Base-by-base conservation (phyloP, 2,329 filamentous ascomycete genomes). In the Aureobasidium vineae region DNA sequence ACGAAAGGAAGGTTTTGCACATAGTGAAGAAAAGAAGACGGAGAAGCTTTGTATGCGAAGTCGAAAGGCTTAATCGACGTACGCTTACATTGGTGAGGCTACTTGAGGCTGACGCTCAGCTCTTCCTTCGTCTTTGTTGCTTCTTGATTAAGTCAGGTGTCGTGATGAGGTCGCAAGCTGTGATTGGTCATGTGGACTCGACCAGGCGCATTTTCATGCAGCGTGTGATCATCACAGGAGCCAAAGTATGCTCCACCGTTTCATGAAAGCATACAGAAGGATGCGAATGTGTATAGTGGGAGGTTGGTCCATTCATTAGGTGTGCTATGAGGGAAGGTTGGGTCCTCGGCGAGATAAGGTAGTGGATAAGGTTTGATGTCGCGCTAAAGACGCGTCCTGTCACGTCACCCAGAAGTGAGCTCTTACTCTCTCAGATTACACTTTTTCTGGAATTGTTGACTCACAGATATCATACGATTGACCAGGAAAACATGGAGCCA, bases 141-240 rank as follows among this genome's bases (percentile, higher is more conserved):
- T 47, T 47, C 16, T 21, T 45, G 28, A 16, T 47, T 36, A 38
- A 36, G 28, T 54, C 50, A 65, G 50, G 49, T 65, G 50, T 50
- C 50, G 61, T 65, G 61, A 56, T 38, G 40, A 21, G n/a, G 60
- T 26, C 50, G 60, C 38, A 36, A 50, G 47, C 38, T 56, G 26
- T 65, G 49, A 56, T 65, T 56, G 61, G 61, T 65, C 47, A 63
- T 53, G 47, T 63, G 45, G 16, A 36, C 23, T 21, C 19, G 23
- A 43, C 33, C 31, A 47, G 23, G 50, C 47, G 60, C 26, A 38
- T 21, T 16, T 38, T 53, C 21, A 36, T 63, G 47, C 47, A 43
- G 36, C 47, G 47, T 63, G 60, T 63, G 47, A 63, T 63, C 60
- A 63, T 63, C 21, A 5, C n/a, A 13, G 23, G 54, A 59, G 38